phyloP scores from a whole-genome alignment of 1,284 basidiomycete genomes.

The Heterobasidion irregulare region DNA sequence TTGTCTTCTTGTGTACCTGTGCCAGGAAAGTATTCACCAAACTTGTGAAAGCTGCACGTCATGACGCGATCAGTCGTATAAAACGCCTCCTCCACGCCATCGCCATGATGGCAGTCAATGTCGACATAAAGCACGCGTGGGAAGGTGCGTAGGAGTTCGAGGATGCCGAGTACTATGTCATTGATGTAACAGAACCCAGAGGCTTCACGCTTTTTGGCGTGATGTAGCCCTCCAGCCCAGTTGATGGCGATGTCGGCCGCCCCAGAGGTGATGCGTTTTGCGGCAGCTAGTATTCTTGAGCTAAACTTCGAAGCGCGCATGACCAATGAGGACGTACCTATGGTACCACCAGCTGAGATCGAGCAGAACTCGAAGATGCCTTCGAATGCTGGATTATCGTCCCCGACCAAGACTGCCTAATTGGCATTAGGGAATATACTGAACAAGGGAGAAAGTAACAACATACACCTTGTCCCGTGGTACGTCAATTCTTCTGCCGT shows the following conservation, averaged over 20 bases:
- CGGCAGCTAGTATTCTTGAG: conserved; percentile 53
- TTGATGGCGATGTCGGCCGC: conserved; percentile 91
- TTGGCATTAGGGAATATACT: conserved; percentile 1
- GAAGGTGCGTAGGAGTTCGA: conserved; percentile 77
- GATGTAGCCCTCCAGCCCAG: conserved; percentile 97
- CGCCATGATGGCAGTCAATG: conserved; percentile 97
- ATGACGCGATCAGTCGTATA: conserved; percentile 96
- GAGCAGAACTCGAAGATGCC: conserved; percentile 97
- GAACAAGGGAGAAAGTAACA: not conserved
- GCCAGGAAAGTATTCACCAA: conserved; percentile 96
- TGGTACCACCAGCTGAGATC: conserved; percentile 92
- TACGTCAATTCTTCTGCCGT: conserved; percentile 79
- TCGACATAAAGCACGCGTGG: conserved; percentile 95
- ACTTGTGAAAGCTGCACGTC: conserved; percentile 95
- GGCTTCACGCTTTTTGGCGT: conserved; percentile 96
- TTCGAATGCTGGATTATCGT: conserved; percentile 96
- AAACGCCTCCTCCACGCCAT: conserved; percentile 98
- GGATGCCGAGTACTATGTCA: conserved; percentile 87
- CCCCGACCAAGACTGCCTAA: conserved; percentile 71
- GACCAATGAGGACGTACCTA: conserved; percentile 35
- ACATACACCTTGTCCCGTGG: conserved; percentile 76
- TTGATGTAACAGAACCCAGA: conserved; percentile 98
- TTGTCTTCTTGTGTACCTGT: conserved; percentile 84
- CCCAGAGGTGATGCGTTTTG: conserved; percentile 75
- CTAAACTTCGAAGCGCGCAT: not conserved